Evolutionary conservation across 225 moss, liverwort and hornwort genomes (phyloP), one percentile per base, ranked within the genome.

Genomic region (Pseudoscleropodium purum): DNA sequence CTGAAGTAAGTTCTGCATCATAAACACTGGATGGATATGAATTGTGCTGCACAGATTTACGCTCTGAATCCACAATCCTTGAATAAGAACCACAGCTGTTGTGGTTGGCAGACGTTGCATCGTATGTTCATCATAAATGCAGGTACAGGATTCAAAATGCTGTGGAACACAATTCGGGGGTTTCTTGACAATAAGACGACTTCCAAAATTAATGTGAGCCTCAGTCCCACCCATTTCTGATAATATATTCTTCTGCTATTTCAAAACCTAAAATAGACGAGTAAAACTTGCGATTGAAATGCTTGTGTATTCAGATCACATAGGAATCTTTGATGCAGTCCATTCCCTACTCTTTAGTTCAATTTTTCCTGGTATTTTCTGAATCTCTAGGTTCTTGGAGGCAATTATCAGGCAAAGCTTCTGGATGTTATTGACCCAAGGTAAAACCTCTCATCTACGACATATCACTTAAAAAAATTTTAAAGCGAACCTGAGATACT

Each of bases 41-140:
- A 75, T 57, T 90, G 73, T 75, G 39, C 52, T 66, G 51, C 69
- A 79, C 68, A 54, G 61, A 74, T 57, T 74, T 75, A 70, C 30
- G 74, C 84, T 84, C 78, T 66, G 85, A 75, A 81, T 72, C 66
- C 65, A 29, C 81, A 85, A 56, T 54, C 37, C 75, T 90, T 87
- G 86, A 88, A 81, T 88, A 91, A 86, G 84, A 89, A 81, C 79
- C 85, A 36, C 90, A 84, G 79, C 88, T 87, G 87, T 84, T 92
- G 68, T 88, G 91, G 76, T 64, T 93, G 77, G 90, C 95, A 99
- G 99, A 99, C 97, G 82, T 87, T 99, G 91, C 91, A 97, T 84
- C 95, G 94, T 13, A 90, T 99, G 91, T 97, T 97, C 85, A 96
- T 99, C 86, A 90, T 99, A 69, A 99, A 99, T 91, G 99, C 99